Evolutionary conservation across 176 grass and related monocot genomes (phyloP), one percentile per base, ranked within the genome.

Genomic region (Eleusine coracana): DNA sequence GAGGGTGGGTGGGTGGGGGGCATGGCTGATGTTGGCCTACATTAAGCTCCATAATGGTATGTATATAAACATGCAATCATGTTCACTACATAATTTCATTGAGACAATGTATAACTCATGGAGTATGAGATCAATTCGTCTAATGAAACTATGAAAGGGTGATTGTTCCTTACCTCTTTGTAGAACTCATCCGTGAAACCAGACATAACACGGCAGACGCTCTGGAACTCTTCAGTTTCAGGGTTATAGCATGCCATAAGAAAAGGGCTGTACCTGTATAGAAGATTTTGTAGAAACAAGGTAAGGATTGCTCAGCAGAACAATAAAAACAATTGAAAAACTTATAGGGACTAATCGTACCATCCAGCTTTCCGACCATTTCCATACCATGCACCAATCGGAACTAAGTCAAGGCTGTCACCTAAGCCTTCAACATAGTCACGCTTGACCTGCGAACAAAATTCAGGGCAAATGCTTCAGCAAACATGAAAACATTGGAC

Each of bases 221-320:
- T 99, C 82, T 96, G 96, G 78, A 90, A 99, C 55, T 93, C 96
- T 90, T 96, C 96, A 72, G 80, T 76, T 66, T 93, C 96, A 70
- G 93, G 91, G 76, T 99, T 99, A 64, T 99, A 96, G 87, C 93
- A 99, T 84, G 96, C 93, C 96, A 99, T 88, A 80, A 99, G 93
- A 88, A 93, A 96, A 80, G 96, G 96, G 39, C 96, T 99, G 80
- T 90, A 93, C 96, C 93, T 99, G 87, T 82, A 85, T 44, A 67
- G 59, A 64, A 46, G 71, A 78, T 83, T 50, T 82, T 28, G 23
- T 10, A 28, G 40, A 83, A 18, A 80, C 5, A 78, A 58, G 28
- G 7, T 55, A 28, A 23, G 71, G 78, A 85, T 66, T 73, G 68
- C 14, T 66, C 9, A 12, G 7, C 14, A 63, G 78, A 78, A 75